Base-by-base conservation (phyloP, 768 basidiomycete genomes). In the Clathrus columnatus region DNA sequence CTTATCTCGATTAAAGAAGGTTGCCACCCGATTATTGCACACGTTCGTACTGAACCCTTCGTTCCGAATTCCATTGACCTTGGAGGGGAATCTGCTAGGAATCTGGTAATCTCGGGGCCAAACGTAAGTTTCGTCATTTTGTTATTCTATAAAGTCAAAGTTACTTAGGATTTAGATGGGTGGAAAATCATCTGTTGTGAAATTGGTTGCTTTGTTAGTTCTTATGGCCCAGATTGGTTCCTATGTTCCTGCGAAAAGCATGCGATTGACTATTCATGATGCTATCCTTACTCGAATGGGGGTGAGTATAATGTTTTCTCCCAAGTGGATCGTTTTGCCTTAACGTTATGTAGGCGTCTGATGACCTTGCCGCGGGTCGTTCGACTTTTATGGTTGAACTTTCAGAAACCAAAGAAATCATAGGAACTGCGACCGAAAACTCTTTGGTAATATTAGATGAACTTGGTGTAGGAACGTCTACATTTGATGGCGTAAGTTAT, bases 371-470 rank as follows among this genome's bases (percentile, higher is more conserved):
- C 5, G 78, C 86, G 36, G 92, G 92, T 0, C 81, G 90, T 7
- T 95, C 92, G 0, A 98, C 89, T 0, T 96, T 97, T 67, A 96
- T 96, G 94, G 90, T 97, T 2, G 95, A 99, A 69, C 85, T 98
- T 76, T 77, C 86, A 5, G 93, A 97, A 67, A 96, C 94, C 0
- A 86, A 84, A 62, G 90, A 96, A 62, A 93, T 97, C 55, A 69
- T 98, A 14, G 77, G 83, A 30, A 74, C 81, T 3, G 87, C 90
- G 0, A 87, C 91, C 0, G 67, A 75, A 3, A 77, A 76, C 27
- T 91, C 88, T 50, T 75, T 98, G 10, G 87, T 99, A 11, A 86
- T 99, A 41, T 74, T 97, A 2, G 95, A 99, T 63, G 87, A 89
- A 64, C 76, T 95, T 8, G 92, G 92, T 24, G 73, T 91, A 41